Evolutionary conservation across 2,329 filamentous ascomycete genomes (phyloP), one percentile per base, ranked within the genome.

Genomic region (Emericellopsis atlantica): DNA sequence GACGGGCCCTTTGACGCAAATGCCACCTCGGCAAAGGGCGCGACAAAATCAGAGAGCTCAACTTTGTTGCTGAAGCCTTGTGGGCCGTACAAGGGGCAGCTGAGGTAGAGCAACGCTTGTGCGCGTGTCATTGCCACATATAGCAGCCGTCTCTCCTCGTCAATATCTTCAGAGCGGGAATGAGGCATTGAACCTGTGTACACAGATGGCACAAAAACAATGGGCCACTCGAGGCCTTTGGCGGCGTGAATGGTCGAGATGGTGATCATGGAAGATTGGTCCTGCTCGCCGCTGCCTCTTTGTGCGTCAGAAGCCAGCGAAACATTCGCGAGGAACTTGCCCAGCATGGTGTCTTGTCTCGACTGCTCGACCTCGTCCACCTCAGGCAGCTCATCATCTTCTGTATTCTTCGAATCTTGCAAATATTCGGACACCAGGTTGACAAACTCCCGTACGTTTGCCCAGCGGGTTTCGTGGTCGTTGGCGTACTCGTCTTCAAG

Each of bases 81-180:
- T 7, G 80, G 76, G 44, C 77, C 80, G 49, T 78, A 79, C 32
- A 80, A 58, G 0, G 89, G 86, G 48, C 78, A 85, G 56, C 87
- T 95, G 41, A 96, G 67, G 51, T 95, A 95, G 2, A 98, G 65
- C 24, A 96, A 62, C 1, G 78, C 81, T 56, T 96, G 81, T 6
- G 92, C 90, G 55, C 90, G 72, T 4, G 90, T 98, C 89, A 98
- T 96, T 23, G 89, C 90, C 12, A 98, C 92, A 52, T 96, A 98
- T 0, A 98, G 68, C 36, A 98, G 62, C 23, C 90, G 73, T 44
- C 92, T 72, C 57, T 98, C 90, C 59, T 98, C 90, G 43, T 90
- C 82, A 4, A 72, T 69, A 54, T 96, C 86, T 36, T 95, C 89
- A 2, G 88, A 76, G 49, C 89, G 74, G 2, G 81, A 82, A 57